Evolutionary conservation across 805 yeast genomes (phyloP), one percentile per base, ranked within the genome.

Genomic region (Suhomyces sp.): DNA sequence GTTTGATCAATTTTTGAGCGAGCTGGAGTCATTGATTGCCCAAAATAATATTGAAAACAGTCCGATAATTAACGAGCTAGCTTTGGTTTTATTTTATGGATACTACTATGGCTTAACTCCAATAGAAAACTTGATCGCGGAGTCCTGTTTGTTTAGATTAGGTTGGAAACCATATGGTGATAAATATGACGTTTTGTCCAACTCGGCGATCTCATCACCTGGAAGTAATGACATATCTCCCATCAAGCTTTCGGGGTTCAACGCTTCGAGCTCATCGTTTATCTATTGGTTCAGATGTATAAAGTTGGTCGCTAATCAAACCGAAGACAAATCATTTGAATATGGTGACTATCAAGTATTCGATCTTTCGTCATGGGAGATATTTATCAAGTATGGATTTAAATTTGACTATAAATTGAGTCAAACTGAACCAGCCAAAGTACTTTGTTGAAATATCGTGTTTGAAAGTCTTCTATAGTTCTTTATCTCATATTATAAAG

Each of bases 91-190:
- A 24, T 75, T 75, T 50, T 75, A 68, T 55, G 79, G 79, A 2
- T 72, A 65, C 51, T 75, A 72, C 56, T 73, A 72, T 54, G 79
- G 77, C 2, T 55, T 66, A 21, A 69, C 77, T 4, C 79, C 79
- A 3, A 58, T 73, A 25, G 79, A 75, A 52, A 73, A 73, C 56
- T 62, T 73, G 46, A 66, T 74, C 19, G 78, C 79, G 5, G 79
- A 75, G 59, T 61, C 66, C 2, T 65, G 67, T 51, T 67, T 75
- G 50, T 69, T 68, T 54, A 60, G 62, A 47, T 59, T 74, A 43
- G 78, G 77, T 2, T 75, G 79, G 79, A 69, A 57, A 50, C 79
- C 79, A 1, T 75, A 75, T 51, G 56, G 64, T 50, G 51, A 55
- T 57, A 48, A 60, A 50, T 47, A 44, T 15, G 55, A 51, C 27